A percentile compares a stretch with the other conserved stretches of the same genome.
Conservation (phyloP, 2,329 filamentous ascomycete genomes). For the Fusarium aywerte region DNA sequence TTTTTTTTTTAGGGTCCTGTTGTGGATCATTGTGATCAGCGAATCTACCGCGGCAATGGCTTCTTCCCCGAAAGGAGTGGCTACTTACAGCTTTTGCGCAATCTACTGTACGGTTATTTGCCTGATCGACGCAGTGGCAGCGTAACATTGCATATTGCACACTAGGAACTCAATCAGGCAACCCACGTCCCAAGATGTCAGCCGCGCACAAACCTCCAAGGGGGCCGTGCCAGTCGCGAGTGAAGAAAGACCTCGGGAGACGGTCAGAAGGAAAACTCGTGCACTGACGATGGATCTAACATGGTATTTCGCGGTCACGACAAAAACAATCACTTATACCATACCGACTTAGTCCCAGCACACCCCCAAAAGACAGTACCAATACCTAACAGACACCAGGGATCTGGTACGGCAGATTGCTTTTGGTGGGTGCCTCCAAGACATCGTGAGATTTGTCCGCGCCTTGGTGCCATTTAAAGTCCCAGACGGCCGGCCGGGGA, state of each 20-base stretch:
- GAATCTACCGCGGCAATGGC: background rate
- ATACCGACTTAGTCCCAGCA: background rate
- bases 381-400: background rate
- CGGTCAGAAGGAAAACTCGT: background rate
- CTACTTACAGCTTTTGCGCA: background rate
- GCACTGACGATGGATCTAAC: background rate
- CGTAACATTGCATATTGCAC: background rate
- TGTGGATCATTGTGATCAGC: slow-evolving; percentile 5
- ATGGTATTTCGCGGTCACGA: slow-evolving; percentile 17
- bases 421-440: slow-evolving; percentile 7
- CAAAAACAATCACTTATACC: background rate
- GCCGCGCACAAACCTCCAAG: slow-evolving; percentile 7
- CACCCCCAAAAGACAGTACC: background rate
- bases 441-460: slow-evolving; percentile 14
- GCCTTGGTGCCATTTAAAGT: slow-evolving; percentile 6
- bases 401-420: slow-evolving; percentile 9
- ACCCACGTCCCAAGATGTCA: background rate
- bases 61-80: background rate
- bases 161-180: background rate
- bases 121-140: background rate
- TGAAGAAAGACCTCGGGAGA: background rate
- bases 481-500: slow-evolving; percentile 11
- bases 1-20: slow-evolving; percentile 4
- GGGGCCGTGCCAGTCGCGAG: slow-evolving; percentile 22
- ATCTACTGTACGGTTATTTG: background rate